Percentiles rank a stretch among this genome's conserved stretches.
phyloP scores from a whole-genome alignment of 2,329 filamentous ascomycete species.

The Fusarium piperis region DNA sequence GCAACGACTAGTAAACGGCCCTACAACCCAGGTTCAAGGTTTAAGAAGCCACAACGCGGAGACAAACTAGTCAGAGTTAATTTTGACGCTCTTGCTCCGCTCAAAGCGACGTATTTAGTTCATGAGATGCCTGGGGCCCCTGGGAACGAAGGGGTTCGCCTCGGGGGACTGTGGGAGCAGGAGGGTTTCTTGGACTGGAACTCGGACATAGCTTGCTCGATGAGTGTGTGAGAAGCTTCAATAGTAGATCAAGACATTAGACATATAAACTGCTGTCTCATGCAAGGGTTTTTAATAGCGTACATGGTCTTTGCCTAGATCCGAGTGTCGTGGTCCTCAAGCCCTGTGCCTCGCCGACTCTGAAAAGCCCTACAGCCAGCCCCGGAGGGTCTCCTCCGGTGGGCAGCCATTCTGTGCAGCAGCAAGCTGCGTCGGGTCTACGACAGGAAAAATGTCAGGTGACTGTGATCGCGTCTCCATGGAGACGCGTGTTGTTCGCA shows the following conservation, averaged over 20 bases:
- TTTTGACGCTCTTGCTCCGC: fast-evolving
- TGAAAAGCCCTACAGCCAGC: neutral
- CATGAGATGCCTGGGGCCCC: neutral
- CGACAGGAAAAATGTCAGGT: neutral
- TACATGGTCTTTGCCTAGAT: neutral
- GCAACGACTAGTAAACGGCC: neutral
- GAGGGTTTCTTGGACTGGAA: neutral
- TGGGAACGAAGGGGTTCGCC: neutral
- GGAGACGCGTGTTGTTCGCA: neutral
- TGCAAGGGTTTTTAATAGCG: neutral
- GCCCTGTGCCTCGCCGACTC: neutral
- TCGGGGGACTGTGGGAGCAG: neutral
- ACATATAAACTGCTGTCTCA: fast-evolving
- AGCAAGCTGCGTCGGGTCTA: neutral
- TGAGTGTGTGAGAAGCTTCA: fast-evolving
- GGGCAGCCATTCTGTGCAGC: neutral
- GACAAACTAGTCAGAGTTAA: neutral
- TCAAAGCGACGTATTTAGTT: neutral
- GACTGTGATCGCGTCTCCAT: neutral
- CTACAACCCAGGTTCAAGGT: neutral
- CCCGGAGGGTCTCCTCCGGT: neutral
- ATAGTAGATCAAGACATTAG: neutral
- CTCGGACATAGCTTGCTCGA: neutral
- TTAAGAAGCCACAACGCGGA: neutral
- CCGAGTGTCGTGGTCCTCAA: neutral